Evolutionary conservation across 2,329 filamentous ascomycete genomes (phyloP).

Genomic region (Claviceps lovelessii): DNA sequence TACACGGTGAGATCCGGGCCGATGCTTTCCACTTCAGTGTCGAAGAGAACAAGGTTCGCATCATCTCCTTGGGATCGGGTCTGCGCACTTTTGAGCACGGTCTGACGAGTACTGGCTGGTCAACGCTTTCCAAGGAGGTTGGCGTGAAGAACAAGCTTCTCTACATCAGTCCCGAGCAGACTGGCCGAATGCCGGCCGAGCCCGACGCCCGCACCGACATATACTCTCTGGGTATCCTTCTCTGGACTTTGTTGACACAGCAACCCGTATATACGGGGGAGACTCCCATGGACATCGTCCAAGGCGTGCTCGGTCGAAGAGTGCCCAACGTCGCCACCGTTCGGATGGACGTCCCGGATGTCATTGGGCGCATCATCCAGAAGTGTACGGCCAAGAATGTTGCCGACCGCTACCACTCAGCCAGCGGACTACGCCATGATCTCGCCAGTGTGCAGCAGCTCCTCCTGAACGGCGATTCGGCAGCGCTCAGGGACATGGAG

Average conservation of each 20-base stretch:
- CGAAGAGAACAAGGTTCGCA: slow-evolving; percentile 56
- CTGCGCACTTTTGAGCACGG: slow-evolving; percentile 82
- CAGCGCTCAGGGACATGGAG: slow-evolving; percentile 56
- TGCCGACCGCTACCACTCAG: slow-evolving; percentile 76
- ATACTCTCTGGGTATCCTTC: slow-evolving; percentile 77
- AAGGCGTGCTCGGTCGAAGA: slow-evolving; percentile 68
- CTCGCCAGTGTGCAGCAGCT: slow-evolving; percentile 59
- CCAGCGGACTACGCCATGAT: slow-evolving; percentile 73
- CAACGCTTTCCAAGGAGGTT: slow-evolving; percentile 62
- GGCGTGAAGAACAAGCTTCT: slow-evolving; percentile 81
- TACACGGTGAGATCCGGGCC: slow-evolving; percentile 80
- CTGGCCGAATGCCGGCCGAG: slow-evolving; percentile 80
- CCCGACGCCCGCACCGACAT: slow-evolving; percentile 88
- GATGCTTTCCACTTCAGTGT: slow-evolving; percentile 81
- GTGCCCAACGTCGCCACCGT: slow-evolving; percentile 64
- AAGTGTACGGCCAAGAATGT: slow-evolving; percentile 87
- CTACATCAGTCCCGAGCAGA: slow-evolving; percentile 90
- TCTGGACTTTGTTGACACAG: slow-evolving; percentile 75
- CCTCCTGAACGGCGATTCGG: slow-evolving; percentile 58
- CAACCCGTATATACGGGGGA: slow-evolving; percentile 66
- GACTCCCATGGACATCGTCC: slow-evolving; percentile 77
- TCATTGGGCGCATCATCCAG: slow-evolving; percentile 68
- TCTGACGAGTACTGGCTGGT: slow-evolving; percentile 75
- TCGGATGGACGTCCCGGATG: slow-evolving; percentile 71
- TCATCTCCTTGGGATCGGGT: slow-evolving; percentile 77